Evolutionary conservation across 1,284 basidiomycete species (phyloP), one percentile per base, ranked within the genome.

Genomic region (Thelephora terrestris): DNA sequence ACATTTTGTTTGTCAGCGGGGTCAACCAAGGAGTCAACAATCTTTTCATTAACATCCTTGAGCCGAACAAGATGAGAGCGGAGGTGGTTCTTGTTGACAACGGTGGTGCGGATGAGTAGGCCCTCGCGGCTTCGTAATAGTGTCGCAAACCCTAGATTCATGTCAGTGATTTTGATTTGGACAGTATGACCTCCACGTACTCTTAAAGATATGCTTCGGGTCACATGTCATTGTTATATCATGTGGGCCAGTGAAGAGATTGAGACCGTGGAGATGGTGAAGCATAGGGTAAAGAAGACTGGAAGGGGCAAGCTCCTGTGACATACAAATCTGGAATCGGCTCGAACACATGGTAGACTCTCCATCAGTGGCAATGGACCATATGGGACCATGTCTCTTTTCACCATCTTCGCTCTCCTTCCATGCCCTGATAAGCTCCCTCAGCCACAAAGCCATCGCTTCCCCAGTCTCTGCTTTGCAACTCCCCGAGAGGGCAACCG

Each of bases 311-410:
- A 57, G 27, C 4, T 23, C 9, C 9, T 46, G 12, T 34, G 48
- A 18, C 56, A 60, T 61, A 50, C 58, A 59, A 16, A 56, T 43
- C 0, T 54, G 32, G 37, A 59, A 60, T 1, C 62, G 32, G 23
- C 60, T 57, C n/a, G 53, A 52, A 3, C 57, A 51, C 0, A 58
- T 54, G 20, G 50, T 53, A 4, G 55, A 54, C 47, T 63, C 62
- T 9, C 62, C 58, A 46, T 65, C 61, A 0, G 58, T 61, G 0
- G 58, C 55, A 20, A 63, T 52, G 1, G 51, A 52, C 52, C 49
- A 55, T 2, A 64, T 34, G 0, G 54, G 53, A 7, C 63, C 63
- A 43, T 50, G 35, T 16, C 2, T 2, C 5, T 7, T 14, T 23
- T 16, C 50, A 2, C 16, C 35, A 46, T n/a, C n/a, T n/a, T n/a